phyloP scores from a whole-genome alignment of 2,329 filamentous ascomycete genomes.

The Pestalotiopsis sp. region DNA sequence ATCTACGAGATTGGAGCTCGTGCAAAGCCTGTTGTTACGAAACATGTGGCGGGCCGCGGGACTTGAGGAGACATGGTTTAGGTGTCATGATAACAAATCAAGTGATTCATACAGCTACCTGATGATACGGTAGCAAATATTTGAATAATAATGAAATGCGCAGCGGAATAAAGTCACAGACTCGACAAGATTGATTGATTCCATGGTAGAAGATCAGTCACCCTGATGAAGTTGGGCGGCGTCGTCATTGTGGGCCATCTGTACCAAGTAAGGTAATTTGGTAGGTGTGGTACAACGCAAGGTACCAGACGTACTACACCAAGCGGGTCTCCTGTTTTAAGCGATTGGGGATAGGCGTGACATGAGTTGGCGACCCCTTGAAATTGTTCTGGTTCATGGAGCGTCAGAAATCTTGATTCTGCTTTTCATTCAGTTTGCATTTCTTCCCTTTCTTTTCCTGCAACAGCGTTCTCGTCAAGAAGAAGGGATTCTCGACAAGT shows the following conservation, averaged over 20 bases:
- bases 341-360: neutral
- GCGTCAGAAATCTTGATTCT: neutral
- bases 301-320: neutral
- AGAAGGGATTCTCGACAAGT: neutral
- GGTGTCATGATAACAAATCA: neutral
- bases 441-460: neutral
- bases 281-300: neutral
- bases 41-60: neutral
- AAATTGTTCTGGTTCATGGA: neutral
- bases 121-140: no score
- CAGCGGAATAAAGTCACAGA: no score
- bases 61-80: neutral
- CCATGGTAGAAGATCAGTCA: neutral
- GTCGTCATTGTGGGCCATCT: neutral
- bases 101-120: no score
- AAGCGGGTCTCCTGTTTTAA: neutral
- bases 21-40: neutral
- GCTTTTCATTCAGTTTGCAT: neutral
- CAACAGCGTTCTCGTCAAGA: neutral
- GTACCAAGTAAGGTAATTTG: neutral
- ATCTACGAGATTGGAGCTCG: neutral
- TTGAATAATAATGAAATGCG: no score
- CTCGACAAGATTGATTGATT: no score
- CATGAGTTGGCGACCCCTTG: neutral
- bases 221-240: neutral